Evolutionary conservation across 768 basidiomycete genomes (phyloP), one percentile per base, ranked within the genome.

Genomic region (Asterophora lycoperdoides): DNA sequence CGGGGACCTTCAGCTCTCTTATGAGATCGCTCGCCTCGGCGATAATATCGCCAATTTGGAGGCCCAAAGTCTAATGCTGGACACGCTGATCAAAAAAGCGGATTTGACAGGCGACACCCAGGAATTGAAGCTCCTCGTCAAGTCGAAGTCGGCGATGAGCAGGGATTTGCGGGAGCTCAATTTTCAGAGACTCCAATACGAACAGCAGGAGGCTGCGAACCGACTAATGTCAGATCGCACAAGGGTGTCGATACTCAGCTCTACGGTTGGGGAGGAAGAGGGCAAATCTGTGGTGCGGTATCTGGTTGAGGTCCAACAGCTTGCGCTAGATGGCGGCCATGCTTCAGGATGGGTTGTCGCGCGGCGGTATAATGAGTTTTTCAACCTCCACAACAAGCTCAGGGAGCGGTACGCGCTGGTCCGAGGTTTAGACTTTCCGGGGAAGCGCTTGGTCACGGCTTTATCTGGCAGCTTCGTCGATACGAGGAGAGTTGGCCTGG

Each of bases 351-450:
- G 96, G 96, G 85, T 93, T 28, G 84, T 97, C 6, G 89, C 93
- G 8, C 74, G 94, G 55, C 74, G 96, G 52, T 99, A 96, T 67
- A 96, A 93, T 64, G 94, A 98, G 61, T 99, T 99, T 64, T 77
- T 87, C 53, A 84, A 78, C 46, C 85, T 97, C 77, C 89, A 96
- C 61, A 86, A 83, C 60, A 84, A 85, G 51, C 69, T 99, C 43
- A 79, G 83, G 50, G 96, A 96, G 41, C 79, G 81, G 38, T 85
- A 86, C 58, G 65, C 70, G 8, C 55, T 79, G 7, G 84, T 89
- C 18, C 78, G 80, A 54, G 74, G 75, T 51, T 74, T 93, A 40
- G 93, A 97, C 55, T 88, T 99, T 56, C 96, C 96, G 3, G 88
- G 90, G 0, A 98, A 97, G 67, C 80, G 87, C n/a, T 73, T 98